Conservation (phyloP, 1,284 basidiomycete species). For the Cutaneotrichosporon sp. region DNA sequence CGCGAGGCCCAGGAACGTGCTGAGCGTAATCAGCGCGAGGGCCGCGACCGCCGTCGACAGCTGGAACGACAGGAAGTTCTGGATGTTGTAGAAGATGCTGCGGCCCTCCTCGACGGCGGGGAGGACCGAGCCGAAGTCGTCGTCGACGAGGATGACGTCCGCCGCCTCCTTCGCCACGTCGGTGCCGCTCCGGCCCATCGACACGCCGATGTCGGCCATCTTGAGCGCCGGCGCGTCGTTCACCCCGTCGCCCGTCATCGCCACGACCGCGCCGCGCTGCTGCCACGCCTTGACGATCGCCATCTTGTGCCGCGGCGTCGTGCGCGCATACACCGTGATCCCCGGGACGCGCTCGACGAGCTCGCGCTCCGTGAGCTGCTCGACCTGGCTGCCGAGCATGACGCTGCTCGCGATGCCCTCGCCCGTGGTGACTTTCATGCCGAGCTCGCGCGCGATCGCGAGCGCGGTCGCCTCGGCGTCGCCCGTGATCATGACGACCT, state of each 20-base stretch:
- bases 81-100: constrained; percentile 98
- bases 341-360: constrained; percentile 76
- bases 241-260: constrained; percentile 98
- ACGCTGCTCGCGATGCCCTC: constrained; percentile 51
- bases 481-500: constrained; percentile 98
- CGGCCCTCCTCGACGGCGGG: constrained; percentile 97
- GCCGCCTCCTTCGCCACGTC: constrained; percentile 99
- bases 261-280: constrained; percentile 81
- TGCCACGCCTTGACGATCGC: constrained; percentile 92
- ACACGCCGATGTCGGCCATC: constrained; percentile 97
- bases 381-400: constrained; percentile 84
- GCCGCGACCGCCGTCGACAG: constrained; percentile 95
- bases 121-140: constrained; percentile 93
- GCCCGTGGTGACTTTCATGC: constrained; percentile 58
- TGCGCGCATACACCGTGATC: constrained; percentile 89
- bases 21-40: constrained; percentile 89
- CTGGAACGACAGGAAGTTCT: constrained; percentile 97
- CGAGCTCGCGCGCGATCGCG: constrained; percentile 85
- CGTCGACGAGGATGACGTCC: constrained; percentile 94
- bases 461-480: constrained; percentile 90
- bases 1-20: constrained; percentile 81
- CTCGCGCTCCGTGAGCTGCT: constrained; percentile 76
- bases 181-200: constrained; percentile 95
- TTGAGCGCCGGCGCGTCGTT: constrained; percentile 97
- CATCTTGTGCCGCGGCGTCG: constrained; percentile 97